Evolutionary conservation across 495 filamentous ascomycete genomes (phyloP), one percentile per base, ranked within the genome.

Genomic region (Letharia columbiana): DNA sequence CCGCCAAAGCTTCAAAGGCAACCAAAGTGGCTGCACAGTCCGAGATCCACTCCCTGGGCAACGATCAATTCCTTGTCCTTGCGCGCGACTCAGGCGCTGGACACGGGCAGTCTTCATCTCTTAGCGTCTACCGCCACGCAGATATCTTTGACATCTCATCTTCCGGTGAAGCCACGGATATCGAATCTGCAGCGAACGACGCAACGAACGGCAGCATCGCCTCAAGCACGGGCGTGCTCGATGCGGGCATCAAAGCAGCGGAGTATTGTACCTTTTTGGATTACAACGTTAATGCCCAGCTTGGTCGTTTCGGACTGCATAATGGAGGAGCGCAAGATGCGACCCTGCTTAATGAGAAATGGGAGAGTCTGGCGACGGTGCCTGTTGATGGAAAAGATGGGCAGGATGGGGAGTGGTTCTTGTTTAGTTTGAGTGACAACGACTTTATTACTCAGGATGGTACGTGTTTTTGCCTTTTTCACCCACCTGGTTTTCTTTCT

Each of bases 361-460:
- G 89, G 90, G 89, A 94, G 78, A 81, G 82, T 45, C 71, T 94
- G 39, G 82, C 84, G 12, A 71, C 90, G 58, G 79, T 87, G 10
- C 88, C 89, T 1, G 86, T 86, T 13, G 80, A 87, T 69, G 77
- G 76, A 9, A 68, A 72, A 60, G 67, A 73, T 50, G 69, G 76
- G 4, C 65, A 69, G 57, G 68, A 73, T 66, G 71, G 74, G 5
- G 87, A 90, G 76, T 91, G 82, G 70, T 91, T 84, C 73, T 73
- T 91, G 63, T 83, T 92, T 68, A 83, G 81, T 41, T 72, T 89
- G 41, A 87, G 82, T 68, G 90, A 92, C 69, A 91, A 94, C 74
- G 89, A 92, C 73, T 91, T 91, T 68, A 86, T 92, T 58, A 92
- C 89, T 6, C 86, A 91, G 73, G 79, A 91, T 76, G 89, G 87